A percentile compares a stretch with the other conserved stretches of the same genome.
These are phyloP conservation scores for Cubamyces lactineus DNA, from an alignment of 768 basidiomycete genomes.

Conservation along the genomic window DNA sequence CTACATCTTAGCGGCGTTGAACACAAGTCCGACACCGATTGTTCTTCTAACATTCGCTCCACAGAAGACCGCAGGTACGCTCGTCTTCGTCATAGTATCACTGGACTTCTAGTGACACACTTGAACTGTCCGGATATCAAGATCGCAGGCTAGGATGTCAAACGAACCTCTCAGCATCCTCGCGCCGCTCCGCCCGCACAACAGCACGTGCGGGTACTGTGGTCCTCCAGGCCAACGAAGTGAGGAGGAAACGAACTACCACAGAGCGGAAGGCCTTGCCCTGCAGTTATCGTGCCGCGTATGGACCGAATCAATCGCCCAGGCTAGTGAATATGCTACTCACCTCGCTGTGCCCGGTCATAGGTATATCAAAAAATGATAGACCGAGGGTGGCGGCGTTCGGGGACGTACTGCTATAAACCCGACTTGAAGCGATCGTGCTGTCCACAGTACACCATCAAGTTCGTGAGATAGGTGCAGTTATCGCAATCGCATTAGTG, in stretches of 20 bases:
- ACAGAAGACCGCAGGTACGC: too few species aligned
- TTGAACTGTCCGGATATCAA: too few species aligned
- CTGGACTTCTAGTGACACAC: too few species aligned
- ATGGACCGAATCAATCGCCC: not conserved
- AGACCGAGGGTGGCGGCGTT: conserved; percentile 83
- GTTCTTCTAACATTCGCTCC: too few species aligned
- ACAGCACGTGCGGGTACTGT: conserved; percentile 70
- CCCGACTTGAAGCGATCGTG: conserved; percentile 82
- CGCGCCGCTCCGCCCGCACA: conserved; percentile 23
- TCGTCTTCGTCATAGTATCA: too few species aligned
- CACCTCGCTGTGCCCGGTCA: not conserved
- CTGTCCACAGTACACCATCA: conserved; percentile 95
- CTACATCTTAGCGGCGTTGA: too few species aligned
- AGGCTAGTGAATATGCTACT: not conserved
- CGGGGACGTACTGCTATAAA: conserved; percentile 85
- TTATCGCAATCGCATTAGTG: not conserved
- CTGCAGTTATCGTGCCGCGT: conserved; percentile 58
- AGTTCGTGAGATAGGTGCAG: conserved; percentile 44
- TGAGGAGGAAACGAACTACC: conserved; percentile 43
- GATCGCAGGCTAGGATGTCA: not conserved
- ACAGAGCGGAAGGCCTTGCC: conserved; percentile 53
- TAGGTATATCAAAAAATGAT: conserved; percentile 85
- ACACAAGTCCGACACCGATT: too few species aligned
- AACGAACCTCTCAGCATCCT: conserved; percentile 23
- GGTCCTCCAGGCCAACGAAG: conserved; percentile 55